Base-by-base conservation (phyloP, 1,139 yeast species). In the Kodamaea sp. region DNA sequence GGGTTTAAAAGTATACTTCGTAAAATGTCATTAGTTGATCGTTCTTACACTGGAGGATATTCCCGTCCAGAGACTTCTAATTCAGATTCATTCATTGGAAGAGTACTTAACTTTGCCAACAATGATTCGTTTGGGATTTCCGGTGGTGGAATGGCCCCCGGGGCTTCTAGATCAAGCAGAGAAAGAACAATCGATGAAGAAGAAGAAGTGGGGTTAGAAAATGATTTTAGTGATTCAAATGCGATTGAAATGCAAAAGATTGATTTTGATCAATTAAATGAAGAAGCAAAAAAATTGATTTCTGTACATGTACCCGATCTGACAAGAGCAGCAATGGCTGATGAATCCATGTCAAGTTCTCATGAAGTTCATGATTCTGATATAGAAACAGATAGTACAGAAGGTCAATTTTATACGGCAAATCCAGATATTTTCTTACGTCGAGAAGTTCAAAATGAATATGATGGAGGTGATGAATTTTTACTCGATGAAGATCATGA, bases 101-200 rank as follows among this genome's bases (percentile, higher is more conserved):
- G 64, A 27, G 65, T 71, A 2, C 49, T 69, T 34, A 52, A 49
- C 27, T 50, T 59, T 37, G 54, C 58, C 7, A 55, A 53, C 27
- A 56, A 55, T 15, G 48, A 48, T 9, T 54, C 55, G 4, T 35
- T 34, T 2, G 60, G 68, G 1, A 41, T 66, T 24, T 52, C 70
- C 34, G 73, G 73, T 2, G 75, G 75, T 8, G 77, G 75, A 0
- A 47, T 70, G 45, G 63, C 58, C 0, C 75, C 76, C 0, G 76
- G 75, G 1, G 76, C 72, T 2, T 43, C 65, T 1, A 48, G 50
- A 15, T 48, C 57, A 4, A 41, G 54, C 15, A 66, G 57, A 20
- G 23, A 11, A 26, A 49, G 45, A 11, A 42, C 45, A 0, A 44
- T 53, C 4, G 65, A 60, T 32, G 63, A 57, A 37, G 65, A 60